Conservation (phyloP, 768 basidiomycete species). For the Rhizopogon salebrosus region DNA sequence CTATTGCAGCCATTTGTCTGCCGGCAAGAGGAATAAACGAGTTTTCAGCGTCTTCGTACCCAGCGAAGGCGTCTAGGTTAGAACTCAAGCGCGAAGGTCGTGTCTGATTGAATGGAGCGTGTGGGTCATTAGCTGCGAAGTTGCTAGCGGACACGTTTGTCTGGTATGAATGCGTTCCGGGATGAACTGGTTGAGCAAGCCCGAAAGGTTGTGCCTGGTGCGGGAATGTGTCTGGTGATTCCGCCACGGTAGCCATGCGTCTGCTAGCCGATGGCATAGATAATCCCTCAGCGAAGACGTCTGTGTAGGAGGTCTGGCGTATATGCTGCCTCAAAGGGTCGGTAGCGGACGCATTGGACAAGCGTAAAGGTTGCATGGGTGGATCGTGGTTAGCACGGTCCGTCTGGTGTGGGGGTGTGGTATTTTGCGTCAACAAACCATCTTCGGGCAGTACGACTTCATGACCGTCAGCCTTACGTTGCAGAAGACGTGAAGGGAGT, state of each 20-base stretch:
- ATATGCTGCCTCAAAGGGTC: slow-evolving; percentile 8
- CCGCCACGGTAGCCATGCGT: slow-evolving; percentile 39
- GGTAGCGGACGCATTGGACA: background rate
- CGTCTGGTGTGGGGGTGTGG: no score
- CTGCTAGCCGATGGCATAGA: slow-evolving; percentile 29
- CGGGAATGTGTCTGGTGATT: slow-evolving; percentile 26
- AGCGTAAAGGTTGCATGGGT: background rate
- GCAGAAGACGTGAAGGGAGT: slow-evolving; percentile 7
- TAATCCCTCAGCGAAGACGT: slow-evolving; percentile 14
- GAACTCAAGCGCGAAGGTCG: slow-evolving; percentile 15
- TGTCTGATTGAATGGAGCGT: background rate
- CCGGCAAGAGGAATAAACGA: slow-evolving; percentile 30
- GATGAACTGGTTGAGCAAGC: slow-evolving; percentile 7
- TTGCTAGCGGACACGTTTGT: background rate
- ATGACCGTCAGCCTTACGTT: slow-evolving; percentile 33
- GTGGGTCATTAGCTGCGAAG: background rate
- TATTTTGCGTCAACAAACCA: no score
- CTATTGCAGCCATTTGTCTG: slow-evolving; percentile 16
- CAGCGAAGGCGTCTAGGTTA: slow-evolving; percentile 12
- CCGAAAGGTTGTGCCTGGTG: slow-evolving; percentile 16
- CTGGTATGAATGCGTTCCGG: background rate
- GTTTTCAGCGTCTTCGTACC: slow-evolving; percentile 12
- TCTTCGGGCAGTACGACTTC: slow-evolving; percentile 15
- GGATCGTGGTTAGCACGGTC: slow-evolving; percentile 12
- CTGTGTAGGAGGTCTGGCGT: slow-evolving; percentile 13